Evolutionary conservation across 73 alveolate genomes (phyloP), one percentile per base, ranked within the genome.

Genomic region (Stentor roeselii): DNA sequence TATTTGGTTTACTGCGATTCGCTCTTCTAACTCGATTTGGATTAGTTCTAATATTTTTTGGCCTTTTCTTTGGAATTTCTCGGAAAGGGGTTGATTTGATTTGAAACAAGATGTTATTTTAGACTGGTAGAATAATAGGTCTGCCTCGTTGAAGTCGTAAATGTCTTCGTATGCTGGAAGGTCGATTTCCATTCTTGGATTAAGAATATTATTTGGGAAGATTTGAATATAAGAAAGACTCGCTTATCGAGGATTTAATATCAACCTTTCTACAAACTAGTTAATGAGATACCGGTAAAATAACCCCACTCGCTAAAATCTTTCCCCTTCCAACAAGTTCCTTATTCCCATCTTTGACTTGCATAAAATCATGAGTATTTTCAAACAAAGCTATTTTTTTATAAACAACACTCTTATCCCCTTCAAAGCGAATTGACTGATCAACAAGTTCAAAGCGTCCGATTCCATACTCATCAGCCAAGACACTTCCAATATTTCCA

Each of bases 401-500:
- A 36, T 36, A 32, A 76, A 41, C n/a, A 76, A 76, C 74, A 41
- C 40, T 21, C 36, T 36, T 36, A 15, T 14, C 15, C 34, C 84
- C 84, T 36, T 36, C 21, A 0, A 76, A 38, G 2, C 39, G 32
- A 6, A 41, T 2, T 15, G 32, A 76, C 32, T 78, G 84, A 1
- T 76, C 84, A 37, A 67, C 32, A 76, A 39, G 14, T 37, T n/a
- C 39, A 30, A n/a, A 76, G 30, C 36, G 21, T 27, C 75, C 84
- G 6, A 27, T 38, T 21, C 84, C 84, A 21, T 76, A 21, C 39
- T 37, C 67, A 76, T 76, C 84, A 27, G 60, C 84, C 39, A 36
- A 14, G 38, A 76, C 59, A 76, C 39, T 76, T 76, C 84, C 84
- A 27, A 76, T 15, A 3, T 76, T 67, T 37, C 84, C 84, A 36